Evolutionary conservation across 257 asterid species (phyloP).

Genomic region (Capsicum pubescens): DNA sequence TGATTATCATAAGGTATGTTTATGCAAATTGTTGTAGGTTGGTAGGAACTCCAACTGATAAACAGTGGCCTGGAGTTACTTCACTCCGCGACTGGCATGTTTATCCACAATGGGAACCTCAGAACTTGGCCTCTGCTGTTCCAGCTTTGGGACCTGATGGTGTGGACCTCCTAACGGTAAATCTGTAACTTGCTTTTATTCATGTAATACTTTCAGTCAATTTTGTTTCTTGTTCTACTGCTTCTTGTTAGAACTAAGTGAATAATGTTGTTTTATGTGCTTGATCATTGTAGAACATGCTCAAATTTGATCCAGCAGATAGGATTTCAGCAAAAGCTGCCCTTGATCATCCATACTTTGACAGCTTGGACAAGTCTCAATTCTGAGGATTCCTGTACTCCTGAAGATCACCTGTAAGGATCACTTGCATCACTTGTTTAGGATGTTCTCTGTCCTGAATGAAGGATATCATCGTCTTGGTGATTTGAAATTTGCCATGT

Average conservation of each 20-base stretch:
- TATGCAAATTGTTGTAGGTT: constrained; percentile 47
- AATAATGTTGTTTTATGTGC: constrained; percentile 27
- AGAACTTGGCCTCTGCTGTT: constrained; percentile 76
- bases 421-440: not conserved
- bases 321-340: constrained; percentile 95
- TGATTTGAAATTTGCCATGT: constrained; percentile 40
- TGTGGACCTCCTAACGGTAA: constrained; percentile 80
- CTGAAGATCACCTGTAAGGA: not conserved
- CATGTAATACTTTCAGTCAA: not conserved
- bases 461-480: constrained; percentile 60
- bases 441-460: constrained; percentile 10
- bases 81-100: constrained; percentile 92
- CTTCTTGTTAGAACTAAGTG: not conserved
- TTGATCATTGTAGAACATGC: constrained; percentile 71
- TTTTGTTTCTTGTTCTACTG: not conserved
- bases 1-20: not conserved
- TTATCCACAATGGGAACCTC: constrained; percentile 93
- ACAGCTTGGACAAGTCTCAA: constrained; percentile 86
- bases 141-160: constrained; percentile 84
- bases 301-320: constrained; percentile 79
- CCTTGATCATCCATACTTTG: constrained; percentile 91
- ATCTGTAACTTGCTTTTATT: constrained; percentile 14
- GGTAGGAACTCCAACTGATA: constrained; percentile 91
- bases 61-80: constrained; percentile 87
- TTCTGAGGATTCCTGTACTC: constrained; percentile 47